Evolutionary conservation across 1,139 yeast genomes (phyloP).

Genomic region (Candida tetrigidarum): DNA sequence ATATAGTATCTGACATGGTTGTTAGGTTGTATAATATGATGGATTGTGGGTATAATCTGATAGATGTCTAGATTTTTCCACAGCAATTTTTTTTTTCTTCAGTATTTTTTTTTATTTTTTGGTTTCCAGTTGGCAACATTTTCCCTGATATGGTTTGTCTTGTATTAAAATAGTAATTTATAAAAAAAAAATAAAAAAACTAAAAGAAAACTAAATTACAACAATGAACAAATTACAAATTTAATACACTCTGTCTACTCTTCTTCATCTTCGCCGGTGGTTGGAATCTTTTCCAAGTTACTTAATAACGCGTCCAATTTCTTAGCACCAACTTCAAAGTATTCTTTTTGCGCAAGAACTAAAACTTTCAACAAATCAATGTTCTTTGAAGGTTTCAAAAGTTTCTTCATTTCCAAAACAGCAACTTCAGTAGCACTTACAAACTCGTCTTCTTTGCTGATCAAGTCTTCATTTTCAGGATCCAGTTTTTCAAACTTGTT

Average conservation of each 20-base stretch:
- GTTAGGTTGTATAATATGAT: not conserved
- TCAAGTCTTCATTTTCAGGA: constrained; percentile 57
- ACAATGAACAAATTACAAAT: not conserved
- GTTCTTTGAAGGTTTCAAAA: constrained; percentile 68
- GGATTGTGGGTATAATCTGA: too few relatives aligned
- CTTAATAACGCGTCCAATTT: constrained; percentile 36
- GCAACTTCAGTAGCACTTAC: constrained; percentile 78
- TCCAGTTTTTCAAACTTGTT: constrained; percentile 37
- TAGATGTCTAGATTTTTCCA: not conserved
- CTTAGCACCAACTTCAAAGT: constrained; percentile 54
- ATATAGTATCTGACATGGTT: constrained; percentile 12
- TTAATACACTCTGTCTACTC: constrained; percentile 18
- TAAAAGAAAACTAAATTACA: not conserved
- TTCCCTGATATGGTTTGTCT: not conserved
- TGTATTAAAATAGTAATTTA: too few relatives aligned
- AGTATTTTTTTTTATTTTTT: not conserved
- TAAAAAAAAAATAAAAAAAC: not conserved
- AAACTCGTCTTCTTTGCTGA: constrained; percentile 73
- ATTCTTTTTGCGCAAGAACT: constrained; percentile 68
- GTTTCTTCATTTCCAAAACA: constrained; percentile 73
- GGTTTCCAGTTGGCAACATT: not conserved
- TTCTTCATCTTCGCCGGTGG: constrained; percentile 36
- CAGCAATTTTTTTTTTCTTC: constrained; percentile 1
- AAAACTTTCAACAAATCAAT: constrained; percentile 65
- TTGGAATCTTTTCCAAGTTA: constrained; percentile 38